Base-by-base conservation (phyloP, 768 basidiomycete species). In the Boletus bicolor region DNA sequence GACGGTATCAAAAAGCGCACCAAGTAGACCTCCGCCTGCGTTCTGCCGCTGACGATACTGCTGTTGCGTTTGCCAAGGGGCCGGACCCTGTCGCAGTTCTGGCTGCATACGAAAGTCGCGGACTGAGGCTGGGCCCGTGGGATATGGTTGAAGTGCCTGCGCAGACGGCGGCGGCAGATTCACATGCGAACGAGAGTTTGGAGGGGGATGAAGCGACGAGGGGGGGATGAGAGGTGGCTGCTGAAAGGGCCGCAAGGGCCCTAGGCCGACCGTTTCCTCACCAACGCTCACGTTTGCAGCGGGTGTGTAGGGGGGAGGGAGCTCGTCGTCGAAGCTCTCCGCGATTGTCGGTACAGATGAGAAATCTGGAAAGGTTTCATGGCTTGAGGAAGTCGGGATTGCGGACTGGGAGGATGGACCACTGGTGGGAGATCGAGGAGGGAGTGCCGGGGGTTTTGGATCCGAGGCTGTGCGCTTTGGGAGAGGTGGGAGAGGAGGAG, bases 281-380 rank as follows among this genome's bases (percentile, higher is more conserved):
- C 87, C 89, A 17, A 28, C 28, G 28, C 28, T 28, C 28, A 74
- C 45, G 45, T 84, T 78, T 4, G 88, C 79, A 2, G 76, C 59
- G 0, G 81, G 73, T 0, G 87, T 87, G 62, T 91, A 91, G 0
- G 88, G 82, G 0, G 89, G 89, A 1, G 88, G 89, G 11, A 75
- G 71, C 4, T 28, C 28, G 28, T 28, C 85, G 2, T 72, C 67
- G 28, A 78, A 57, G n/a, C n/a, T 2, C 3, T 58, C 54, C 28
- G 5, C 3, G 28, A 51, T 41, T 7, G 9, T 11, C 6, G 5
- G 24, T 4, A 3, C 2, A 1, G 15, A 11, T 3, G 36, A 28
- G 4, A 21, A 12, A 5, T 14, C 19, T 30, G 45, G 21, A 12
- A 32, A 28, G 5, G 4, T 1, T 2, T 4, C 15, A 42, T 14